Evolutionary conservation across 2,329 filamentous ascomycete species (phyloP), one percentile per base, ranked within the genome.

Genomic region (Colletotrichum godetiae): DNA sequence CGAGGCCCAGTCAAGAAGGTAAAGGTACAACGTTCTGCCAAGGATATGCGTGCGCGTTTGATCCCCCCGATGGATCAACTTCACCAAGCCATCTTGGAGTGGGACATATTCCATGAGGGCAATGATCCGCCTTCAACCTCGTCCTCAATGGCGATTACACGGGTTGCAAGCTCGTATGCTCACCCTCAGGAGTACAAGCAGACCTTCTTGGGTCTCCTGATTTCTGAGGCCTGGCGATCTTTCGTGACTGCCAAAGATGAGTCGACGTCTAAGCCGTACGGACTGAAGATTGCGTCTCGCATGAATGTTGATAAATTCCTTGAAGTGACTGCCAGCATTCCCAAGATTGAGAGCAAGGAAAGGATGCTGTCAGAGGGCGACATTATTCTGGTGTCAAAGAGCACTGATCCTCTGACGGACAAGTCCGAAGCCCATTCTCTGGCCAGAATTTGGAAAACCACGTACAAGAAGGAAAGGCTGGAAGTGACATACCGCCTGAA

Each of bases 191-290:
- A 94, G 62, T 99, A 99, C 80, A 94, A 97, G 80, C 88, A 91
- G 72, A 98, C 95, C 0, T 99, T 99, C 82, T 92, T 97, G 76
- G 95, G 96, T 6, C 87, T 99, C 27, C 88, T 99, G 42, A 91
- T 97, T 35, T 92, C 97, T 31, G 97, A 99, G 85, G 96, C 96
- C 35, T 99, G 97, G 97, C 94, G 97, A 80, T 94, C 94, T 5
- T 97, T 99, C 80, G 92, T 97, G 63, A 95, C 95, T 62, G 90
- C 94, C 24, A 95, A 95, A 80, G 95, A 98, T 78, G 97, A 99
- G 82, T 91, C 92, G 60, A 93, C 90, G 24, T 91, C 92, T 75
- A 95, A 93, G 79, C 87, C 94, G 0, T 97, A 98, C 79, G 94
- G 95, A 73, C 91, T 98, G 82, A 97, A 95, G 79, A 90, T 99